Percentiles rank a stretch among this genome's conserved stretches.
Conservation (phyloP, 1,284 basidiomycete genomes). For the Kwoniella shivajii region DNA sequence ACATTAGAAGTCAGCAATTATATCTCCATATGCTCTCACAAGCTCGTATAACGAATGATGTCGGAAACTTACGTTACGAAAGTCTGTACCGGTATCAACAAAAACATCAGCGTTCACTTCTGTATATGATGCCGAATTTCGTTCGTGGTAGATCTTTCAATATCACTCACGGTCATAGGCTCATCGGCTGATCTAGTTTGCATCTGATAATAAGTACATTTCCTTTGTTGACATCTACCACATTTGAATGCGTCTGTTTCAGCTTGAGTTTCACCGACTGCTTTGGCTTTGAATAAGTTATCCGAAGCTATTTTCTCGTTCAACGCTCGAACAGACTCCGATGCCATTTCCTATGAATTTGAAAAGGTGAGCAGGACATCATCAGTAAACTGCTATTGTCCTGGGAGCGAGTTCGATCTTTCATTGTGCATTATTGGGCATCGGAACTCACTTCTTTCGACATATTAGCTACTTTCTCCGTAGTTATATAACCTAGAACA, state of each 20-base stretch:
- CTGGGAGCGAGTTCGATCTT: too few relatives aligned
- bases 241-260: slow-evolving; percentile 99
- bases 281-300: slow-evolving; percentile 89
- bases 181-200: slow-evolving; percentile 94
- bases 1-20: not conserved
- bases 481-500: slow-evolving; percentile 74
- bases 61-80: slow-evolving; percentile 62
- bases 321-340: slow-evolving; percentile 81
- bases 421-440: not conserved
- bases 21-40: not conserved
- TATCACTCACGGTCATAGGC: slow-evolving; percentile 81
- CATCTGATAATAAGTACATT: slow-evolving; percentile 90
- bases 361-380: not conserved
- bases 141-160: not conserved
- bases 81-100: slow-evolving; percentile 53
- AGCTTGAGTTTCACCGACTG: slow-evolving; percentile 83
- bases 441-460: slow-evolving; percentile 65
- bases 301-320: slow-evolving; percentile 80
- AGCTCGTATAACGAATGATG: not conserved
- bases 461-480: slow-evolving; percentile 76
- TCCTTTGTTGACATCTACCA: slow-evolving; percentile 84
- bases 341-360: slow-evolving; percentile 98
- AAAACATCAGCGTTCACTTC: slow-evolving; percentile 3
- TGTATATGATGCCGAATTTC: not conserved
- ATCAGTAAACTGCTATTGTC: too few relatives aligned